A percentile compares a stretch with the other conserved stretches of the same genome.
These are phyloP conservation scores for Debaryomyces sp. DNA, from an alignment of 1,139 yeast genomes.

Conservation along the genomic window DNA sequence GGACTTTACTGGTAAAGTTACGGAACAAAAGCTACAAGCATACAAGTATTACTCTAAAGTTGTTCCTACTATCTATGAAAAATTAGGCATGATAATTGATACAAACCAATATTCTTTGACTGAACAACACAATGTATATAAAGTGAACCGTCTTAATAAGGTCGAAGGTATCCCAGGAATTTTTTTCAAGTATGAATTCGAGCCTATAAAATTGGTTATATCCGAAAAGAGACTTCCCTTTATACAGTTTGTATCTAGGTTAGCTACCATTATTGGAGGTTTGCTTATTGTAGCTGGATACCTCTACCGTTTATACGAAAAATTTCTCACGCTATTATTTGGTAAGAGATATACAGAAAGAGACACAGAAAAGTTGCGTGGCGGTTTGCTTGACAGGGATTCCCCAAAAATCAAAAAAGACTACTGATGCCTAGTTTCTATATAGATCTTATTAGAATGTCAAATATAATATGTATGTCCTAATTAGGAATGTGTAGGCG, in stretches of 20 bases:
- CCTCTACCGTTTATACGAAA: conserved; percentile 52
- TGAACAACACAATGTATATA: conserved; percentile 42
- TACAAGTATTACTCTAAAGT: conserved; percentile 74
- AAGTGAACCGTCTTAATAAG: conserved; percentile 23
- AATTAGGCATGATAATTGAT: conserved; percentile 70
- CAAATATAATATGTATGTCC: conserved; percentile 2
- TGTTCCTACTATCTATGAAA: conserved; percentile 79
- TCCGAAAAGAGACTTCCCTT: conserved; percentile 77
- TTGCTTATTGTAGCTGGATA: conserved; percentile 56
- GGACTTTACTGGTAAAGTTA: conserved; percentile 67
- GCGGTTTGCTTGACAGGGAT: conserved; percentile 33
- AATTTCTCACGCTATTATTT: conserved; percentile 40
- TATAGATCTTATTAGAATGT: not conserved
- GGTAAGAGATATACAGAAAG: conserved; percentile 56
- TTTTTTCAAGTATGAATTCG: conserved; percentile 82
- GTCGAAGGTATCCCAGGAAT: conserved; percentile 70
- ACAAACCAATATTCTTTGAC: conserved; percentile 89
- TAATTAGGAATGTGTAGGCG: conserved; percentile 12
- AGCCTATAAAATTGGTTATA: conserved; percentile 74
- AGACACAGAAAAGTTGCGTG: conserved; percentile 55
- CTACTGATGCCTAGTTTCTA: not conserved
- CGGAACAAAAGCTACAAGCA: conserved; percentile 46
- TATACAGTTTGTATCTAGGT: conserved; percentile 71
- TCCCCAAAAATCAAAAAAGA: not conserved
- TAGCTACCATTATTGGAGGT: conserved; percentile 83